Evolutionary conservation across 495 filamentous ascomycete species (phyloP), one percentile per base, ranked within the genome.

Genomic region (Penicillium arizonense): DNA sequence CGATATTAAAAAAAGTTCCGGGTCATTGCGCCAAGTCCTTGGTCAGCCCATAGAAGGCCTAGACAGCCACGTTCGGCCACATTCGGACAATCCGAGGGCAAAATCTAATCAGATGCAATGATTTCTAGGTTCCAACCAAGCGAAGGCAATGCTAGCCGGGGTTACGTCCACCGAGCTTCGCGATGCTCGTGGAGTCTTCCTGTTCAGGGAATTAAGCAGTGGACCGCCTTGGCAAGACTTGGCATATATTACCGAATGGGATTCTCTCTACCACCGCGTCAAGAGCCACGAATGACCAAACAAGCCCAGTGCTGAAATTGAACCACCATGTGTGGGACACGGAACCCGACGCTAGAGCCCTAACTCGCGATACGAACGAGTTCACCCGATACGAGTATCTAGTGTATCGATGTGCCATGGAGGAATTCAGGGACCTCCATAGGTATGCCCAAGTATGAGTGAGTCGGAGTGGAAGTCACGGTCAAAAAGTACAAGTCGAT

Each of bases 21-120:
- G 47, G 18, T 26, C 10, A 10, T 12, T n/a, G 11, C 12, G 47
- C 21, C 11, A 21, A 42, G 37, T 9, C 13, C 26, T 32, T 24
- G 28, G 47, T 34, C 47, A 30, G 38, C 39, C 47, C 47, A 50
- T 30, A 34, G 3, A 3, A 23, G 21, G n/a, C 14, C 12, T 26
- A 26, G 24, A 26, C 24, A 26, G 24, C 24, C 24, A 26, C 24
- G 7, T 10, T 34, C 18, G 21, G 30, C 28, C 18, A 50, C 13
- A 26, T 3, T 50, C 30, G 38, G 47, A 28, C 36, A 23, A 18
- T 49, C 38, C 30, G 28, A 21, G 20, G 18, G 6, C 13, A 20
- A 20, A 43, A 50, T 42, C 47, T 50, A 50, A 50, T 50, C 38
- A 42, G 47, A 50, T 50, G 13, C 32, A 11, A 20, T 39, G 18